Conservation (phyloP, 2,329 filamentous ascomycete species). For the Cladosporium phlei region DNA sequence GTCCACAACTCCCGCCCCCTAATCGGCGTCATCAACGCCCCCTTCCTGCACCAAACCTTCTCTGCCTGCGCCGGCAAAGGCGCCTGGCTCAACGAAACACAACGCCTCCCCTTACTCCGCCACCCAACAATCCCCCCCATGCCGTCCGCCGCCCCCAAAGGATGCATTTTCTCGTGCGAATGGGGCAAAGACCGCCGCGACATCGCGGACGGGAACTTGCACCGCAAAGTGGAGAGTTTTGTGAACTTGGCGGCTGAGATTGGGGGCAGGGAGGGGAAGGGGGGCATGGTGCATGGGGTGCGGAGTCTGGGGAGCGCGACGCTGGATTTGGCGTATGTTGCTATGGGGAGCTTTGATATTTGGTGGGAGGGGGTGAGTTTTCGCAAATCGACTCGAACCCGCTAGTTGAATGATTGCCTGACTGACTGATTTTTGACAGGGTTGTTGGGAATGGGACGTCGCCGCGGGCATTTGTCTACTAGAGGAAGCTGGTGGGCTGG, state of each 20-base stretch:
- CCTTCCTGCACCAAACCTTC: slow-evolving; percentile 65
- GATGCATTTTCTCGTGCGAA: slow-evolving; percentile 69
- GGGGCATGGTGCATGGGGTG: slow-evolving; percentile 75
- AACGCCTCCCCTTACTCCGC: slow-evolving; percentile 58
- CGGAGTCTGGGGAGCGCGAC: slow-evolving; percentile 69
- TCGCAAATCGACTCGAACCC: no score
- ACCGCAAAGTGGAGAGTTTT: slow-evolving; percentile 69
- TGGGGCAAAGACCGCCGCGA: slow-evolving; percentile 76
- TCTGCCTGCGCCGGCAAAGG: slow-evolving; percentile 62
- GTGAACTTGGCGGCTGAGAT: slow-evolving; percentile 68
- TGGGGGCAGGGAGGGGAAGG: slow-evolving; percentile 58
- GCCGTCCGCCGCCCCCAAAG: slow-evolving; percentile 59
- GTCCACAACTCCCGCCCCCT: slow-evolving; percentile 55
- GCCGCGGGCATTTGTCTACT: slow-evolving; percentile 70
- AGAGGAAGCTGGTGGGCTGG: slow-evolving; percentile 66
- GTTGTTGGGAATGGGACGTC: slow-evolving; percentile 77
- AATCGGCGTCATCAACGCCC: slow-evolving; percentile 68
- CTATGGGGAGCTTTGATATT: slow-evolving; percentile 68
- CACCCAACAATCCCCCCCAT: slow-evolving; percentile 60
- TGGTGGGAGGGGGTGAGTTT: slow-evolving; percentile 65
- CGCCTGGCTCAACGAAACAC: slow-evolving; percentile 64
- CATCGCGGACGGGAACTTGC: slow-evolving; percentile 60
- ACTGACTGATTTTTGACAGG: slow-evolving; percentile 20
- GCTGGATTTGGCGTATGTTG: slow-evolving; percentile 68
- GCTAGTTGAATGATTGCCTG: no score